phyloP scores from a whole-genome alignment of 2,329 filamentous ascomycete genomes.

The Trichoderma hamatum region DNA sequence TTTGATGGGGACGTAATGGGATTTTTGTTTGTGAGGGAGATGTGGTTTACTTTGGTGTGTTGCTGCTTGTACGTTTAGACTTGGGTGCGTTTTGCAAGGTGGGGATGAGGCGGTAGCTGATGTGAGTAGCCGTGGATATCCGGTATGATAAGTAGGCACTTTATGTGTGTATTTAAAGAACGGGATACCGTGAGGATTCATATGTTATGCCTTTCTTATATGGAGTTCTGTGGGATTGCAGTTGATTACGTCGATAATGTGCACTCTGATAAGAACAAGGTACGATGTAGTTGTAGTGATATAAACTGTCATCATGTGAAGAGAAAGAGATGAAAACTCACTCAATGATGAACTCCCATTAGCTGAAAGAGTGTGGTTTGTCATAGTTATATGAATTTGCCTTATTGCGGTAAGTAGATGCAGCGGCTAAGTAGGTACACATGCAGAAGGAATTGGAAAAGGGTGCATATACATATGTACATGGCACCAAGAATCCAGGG shows the following conservation, averaged over 20 bases:
- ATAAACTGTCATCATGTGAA: not conserved
- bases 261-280: too few species aligned
- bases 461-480: not conserved
- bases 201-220: not conserved
- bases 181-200: not conserved
- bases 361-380: not conserved
- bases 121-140: not conserved
- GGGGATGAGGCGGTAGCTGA: not conserved
- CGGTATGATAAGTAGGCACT: not conserved
- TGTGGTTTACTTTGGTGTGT: not conserved
- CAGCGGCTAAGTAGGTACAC: not conserved
- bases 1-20: not conserved
- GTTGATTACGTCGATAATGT: too few species aligned
- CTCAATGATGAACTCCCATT: not conserved
- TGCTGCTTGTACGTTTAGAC: not conserved
- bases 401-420: not conserved
- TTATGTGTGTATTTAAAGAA: not conserved
- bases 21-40: not conserved
- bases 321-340: not conserved
- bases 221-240: not conserved
- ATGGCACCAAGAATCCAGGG: not conserved
- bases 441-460: not conserved
- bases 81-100: not conserved
- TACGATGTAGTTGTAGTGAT: not conserved
- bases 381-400: not conserved